Percentiles rank a stretch among this genome's conserved stretches.
phyloP scores from a whole-genome alignment of 2,329 filamentous ascomycete genomes.

The Hypoxylon sp. region DNA sequence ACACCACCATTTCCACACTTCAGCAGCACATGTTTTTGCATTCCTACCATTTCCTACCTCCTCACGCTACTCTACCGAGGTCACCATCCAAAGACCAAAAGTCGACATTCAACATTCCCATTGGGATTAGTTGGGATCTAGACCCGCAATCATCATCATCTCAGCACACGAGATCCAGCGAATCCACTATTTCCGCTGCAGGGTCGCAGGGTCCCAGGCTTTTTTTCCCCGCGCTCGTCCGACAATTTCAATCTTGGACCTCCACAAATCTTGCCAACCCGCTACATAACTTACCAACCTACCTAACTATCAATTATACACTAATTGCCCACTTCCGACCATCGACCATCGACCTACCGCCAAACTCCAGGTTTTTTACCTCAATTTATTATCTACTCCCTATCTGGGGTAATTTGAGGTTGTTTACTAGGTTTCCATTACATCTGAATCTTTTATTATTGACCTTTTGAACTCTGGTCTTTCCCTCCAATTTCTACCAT shows the following conservation, averaged over 20 bases:
- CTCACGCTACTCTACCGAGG: too few relatives aligned
- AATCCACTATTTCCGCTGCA: slow-evolving; percentile 35
- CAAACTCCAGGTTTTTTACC: background rate
- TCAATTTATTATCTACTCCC: slow-evolving; percentile 3
- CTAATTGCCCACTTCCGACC: background rate
- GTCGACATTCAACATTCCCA: slow-evolving; percentile 23
- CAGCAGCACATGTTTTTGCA: too few relatives aligned
- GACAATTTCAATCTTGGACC: slow-evolving; percentile 29
- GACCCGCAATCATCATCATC: slow-evolving; percentile 20
- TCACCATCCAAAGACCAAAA: slow-evolving; percentile 13
- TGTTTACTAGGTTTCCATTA: slow-evolving; percentile 2
- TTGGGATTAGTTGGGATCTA: too few relatives aligned
- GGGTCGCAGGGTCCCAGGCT: slow-evolving; percentile 21
- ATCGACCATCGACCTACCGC: slow-evolving; percentile 1
- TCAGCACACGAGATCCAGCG: slow-evolving; percentile 19
- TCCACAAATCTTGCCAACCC: slow-evolving; percentile 31
- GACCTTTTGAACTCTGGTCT: background rate
- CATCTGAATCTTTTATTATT: background rate
- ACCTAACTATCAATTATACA: background rate
- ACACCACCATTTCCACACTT: too few relatives aligned
- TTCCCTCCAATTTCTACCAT: background rate
- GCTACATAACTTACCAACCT: slow-evolving; percentile 1
- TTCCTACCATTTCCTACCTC: too few relatives aligned
- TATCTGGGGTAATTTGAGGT: slow-evolving; percentile 5
- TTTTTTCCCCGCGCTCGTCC: slow-evolving; percentile 32